Evolutionary conservation across 2,329 filamentous ascomycete species (phyloP), one percentile per base, ranked within the genome.

Genomic region (Fusarium sterilihyphosum): DNA sequence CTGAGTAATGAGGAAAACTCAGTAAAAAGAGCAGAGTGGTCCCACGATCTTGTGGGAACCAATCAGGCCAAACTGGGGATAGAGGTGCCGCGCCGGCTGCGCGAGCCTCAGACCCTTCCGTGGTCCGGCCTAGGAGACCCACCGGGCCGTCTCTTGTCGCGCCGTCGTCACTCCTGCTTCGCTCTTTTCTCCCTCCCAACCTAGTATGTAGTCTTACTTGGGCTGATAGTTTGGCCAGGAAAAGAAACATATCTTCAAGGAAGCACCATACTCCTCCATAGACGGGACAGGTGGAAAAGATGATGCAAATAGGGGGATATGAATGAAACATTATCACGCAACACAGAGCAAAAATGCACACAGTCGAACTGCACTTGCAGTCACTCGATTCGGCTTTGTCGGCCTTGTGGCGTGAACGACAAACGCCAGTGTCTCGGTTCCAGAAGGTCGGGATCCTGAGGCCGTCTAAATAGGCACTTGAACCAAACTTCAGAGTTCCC

Each of bases 351-450:
- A 26, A 35, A 29, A 41, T 29, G 20, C 46, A 54, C 40, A 29
- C 31, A 44, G 33, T 35, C 40, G 31, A 47, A 37, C 31, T 74
- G 60, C 56, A 47, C 64, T 54, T 44, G 57, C 46, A 53, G 50
- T 59, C 40, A 35, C 54, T 62, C 35, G 24, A 56, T 40, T 56
- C 46, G 53, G 61, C n/a, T 59, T 50, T 56, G 43, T 43, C 40
- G 49, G 38, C 43, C 43, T 54, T 43, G 68, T 74, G 57, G 64
- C 47, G 72, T 66, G 65, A 35, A 40, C 52, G 49, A 49, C 60
- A 53, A 66, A 73, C 72, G 64, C 71, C 64, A 73, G 56, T 61
- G 64, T 63, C 53, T 74, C 49, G 64, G 61, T 57, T 74, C 72
- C 52, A 74, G 68, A 70, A 54, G 49, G 53, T 57, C 58, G 60